phyloP scores from a whole-genome alignment of 345 rosid species.

The Pelargonium nanum region DNA sequence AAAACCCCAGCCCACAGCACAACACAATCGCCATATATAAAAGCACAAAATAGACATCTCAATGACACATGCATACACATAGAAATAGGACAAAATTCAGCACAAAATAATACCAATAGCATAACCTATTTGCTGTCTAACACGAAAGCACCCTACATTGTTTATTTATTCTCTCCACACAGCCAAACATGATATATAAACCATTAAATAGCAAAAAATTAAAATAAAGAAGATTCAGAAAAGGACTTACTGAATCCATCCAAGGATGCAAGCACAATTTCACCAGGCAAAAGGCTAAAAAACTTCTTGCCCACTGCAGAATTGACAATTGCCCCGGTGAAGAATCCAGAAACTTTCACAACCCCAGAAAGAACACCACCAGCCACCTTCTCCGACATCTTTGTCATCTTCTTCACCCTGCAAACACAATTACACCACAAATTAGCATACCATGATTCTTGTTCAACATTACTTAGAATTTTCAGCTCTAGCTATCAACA shows the following conservation, averaged over 20 bases:
- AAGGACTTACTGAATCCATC: slow-evolving; percentile 85
- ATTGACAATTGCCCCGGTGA: slow-evolving; percentile 73
- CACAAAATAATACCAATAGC: too few relatives aligned
- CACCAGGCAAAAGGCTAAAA: slow-evolving; percentile 74
- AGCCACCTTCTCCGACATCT: slow-evolving; percentile 72
- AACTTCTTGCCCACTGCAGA: slow-evolving; percentile 78
- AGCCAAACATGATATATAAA: not conserved
- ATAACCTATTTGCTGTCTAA: too few relatives aligned
- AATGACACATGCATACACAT: too few relatives aligned
- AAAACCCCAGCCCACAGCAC: too few relatives aligned
- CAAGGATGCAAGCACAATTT: slow-evolving; percentile 83
- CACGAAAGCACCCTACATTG: too few relatives aligned
- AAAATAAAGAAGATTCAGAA: not conserved
- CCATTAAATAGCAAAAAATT: not conserved
- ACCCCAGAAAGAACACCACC: slow-evolving; percentile 73
- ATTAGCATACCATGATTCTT: not conserved
- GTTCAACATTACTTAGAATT: too few relatives aligned
- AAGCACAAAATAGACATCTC: too few relatives aligned
- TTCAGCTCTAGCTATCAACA: not conserved
- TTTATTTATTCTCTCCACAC: too few relatives aligned
- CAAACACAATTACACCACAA: slow-evolving; percentile 6
- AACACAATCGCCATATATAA: too few relatives aligned
- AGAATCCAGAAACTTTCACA: slow-evolving; percentile 62
- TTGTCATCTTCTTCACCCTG: slow-evolving; percentile 83
- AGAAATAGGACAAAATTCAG: too few relatives aligned